Evolutionary conservation across 2,329 filamentous ascomycete genomes (phyloP).

Genomic region (Epichloe hybrida): DNA sequence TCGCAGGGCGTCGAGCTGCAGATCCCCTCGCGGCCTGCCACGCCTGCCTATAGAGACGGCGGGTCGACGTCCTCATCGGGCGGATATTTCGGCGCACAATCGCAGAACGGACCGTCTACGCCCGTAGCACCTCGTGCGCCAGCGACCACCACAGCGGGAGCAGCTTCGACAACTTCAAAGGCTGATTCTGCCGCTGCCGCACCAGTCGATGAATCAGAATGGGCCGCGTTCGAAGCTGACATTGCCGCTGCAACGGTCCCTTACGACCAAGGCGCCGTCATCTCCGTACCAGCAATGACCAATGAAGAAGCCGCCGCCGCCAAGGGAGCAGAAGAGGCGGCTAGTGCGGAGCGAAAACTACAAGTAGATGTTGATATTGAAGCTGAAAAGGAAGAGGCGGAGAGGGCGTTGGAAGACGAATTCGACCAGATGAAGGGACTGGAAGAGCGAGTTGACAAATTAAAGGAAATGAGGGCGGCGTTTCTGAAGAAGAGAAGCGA

Average conservation of each 20-base stretch:
- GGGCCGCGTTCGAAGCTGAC: constrained; percentile 78
- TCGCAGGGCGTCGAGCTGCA: constrained; percentile 45
- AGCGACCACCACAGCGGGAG: constrained; percentile 3
- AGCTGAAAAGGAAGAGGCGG: constrained; percentile 64
- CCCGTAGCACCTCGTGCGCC: constrained; percentile 18
- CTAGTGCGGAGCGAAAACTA: constrained; percentile 37
- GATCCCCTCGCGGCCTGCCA: constrained; percentile 51
- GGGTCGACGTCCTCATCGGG: constrained; percentile 28
- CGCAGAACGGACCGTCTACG: constrained; percentile 6
- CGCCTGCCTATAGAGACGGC: constrained; percentile 33
- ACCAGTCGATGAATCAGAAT: constrained; percentile 58
- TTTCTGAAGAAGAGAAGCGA: constrained; percentile 31
- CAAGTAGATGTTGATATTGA: constrained; percentile 42
- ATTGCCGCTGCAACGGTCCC: constrained; percentile 39
- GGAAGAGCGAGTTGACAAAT: constrained; percentile 52
- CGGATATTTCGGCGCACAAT: constrained; percentile 6
- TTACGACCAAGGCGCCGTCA: constrained; percentile 39
- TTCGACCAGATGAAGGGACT: constrained; percentile 74
- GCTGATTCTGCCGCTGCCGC: constrained; percentile 6
- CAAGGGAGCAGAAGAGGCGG: constrained; percentile 36
- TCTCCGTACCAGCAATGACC: constrained; percentile 55
- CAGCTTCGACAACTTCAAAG: constrained; percentile 2
- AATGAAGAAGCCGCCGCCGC: constrained; percentile 47
- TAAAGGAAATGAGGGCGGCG: constrained; percentile 60
- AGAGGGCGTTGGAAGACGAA: constrained; percentile 58